Percentiles rank a stretch among this genome's conserved stretches.
These are phyloP conservation scores for Auriscalpium microsporum DNA, from an alignment of 768 basidiomycete genomes.

Conservation along the genomic window DNA sequence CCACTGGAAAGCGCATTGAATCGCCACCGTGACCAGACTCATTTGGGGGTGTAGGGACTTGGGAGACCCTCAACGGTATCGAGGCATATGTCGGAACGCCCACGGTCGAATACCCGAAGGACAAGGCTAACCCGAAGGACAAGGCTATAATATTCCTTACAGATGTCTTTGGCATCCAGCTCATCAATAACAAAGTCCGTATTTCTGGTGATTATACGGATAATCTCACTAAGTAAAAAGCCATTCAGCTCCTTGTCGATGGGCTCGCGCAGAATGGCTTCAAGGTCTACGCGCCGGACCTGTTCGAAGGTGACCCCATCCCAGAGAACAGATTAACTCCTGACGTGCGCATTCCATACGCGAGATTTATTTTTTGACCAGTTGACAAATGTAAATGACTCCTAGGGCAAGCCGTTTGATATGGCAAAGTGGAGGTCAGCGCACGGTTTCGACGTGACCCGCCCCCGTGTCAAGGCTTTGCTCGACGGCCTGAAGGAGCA, in stretches of 20 bases:
- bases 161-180: slow-evolving; percentile 43
- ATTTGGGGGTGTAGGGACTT: slow-evolving; percentile 29
- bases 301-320: slow-evolving; percentile 28
- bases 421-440: not conserved
- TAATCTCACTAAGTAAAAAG: not conserved
- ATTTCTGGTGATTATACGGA: not conserved
- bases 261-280: slow-evolving; percentile 34
- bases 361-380: too few species aligned
- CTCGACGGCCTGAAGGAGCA: slow-evolving; percentile 46
- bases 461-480: slow-evolving; percentile 34
- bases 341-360: not conserved
- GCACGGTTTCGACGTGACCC: not conserved
- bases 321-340: slow-evolving; percentile 15
- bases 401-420: not conserved
- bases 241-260: slow-evolving; percentile 24
- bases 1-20: too few species aligned
- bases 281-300: slow-evolving; percentile 29
- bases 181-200: slow-evolving; percentile 38
- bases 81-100: slow-evolving; percentile 48
- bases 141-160: slow-evolving; percentile 49
- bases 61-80: slow-evolving; percentile 39
- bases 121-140: slow-evolving; percentile 45
- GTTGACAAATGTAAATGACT: too few species aligned
- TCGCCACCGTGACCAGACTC: not conserved
- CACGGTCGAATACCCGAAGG: slow-evolving; percentile 38